Percentiles rank a stretch among this genome's conserved stretches.
Conservation (phyloP, 2,329 filamentous ascomycete species). For the Ceratocystis ficicola region DNA sequence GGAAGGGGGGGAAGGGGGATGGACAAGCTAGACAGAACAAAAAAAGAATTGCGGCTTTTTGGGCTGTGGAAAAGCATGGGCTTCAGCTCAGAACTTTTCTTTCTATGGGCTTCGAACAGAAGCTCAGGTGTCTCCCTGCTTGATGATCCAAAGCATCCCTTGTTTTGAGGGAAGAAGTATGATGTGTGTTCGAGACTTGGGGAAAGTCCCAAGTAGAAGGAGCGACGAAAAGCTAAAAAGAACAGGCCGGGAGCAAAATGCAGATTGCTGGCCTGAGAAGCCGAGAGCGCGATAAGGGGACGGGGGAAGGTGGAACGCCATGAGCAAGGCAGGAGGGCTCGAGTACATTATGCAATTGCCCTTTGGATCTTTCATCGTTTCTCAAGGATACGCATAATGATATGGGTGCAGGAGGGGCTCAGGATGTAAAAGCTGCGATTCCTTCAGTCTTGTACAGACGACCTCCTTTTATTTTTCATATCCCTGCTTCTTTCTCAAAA, state of each 20-base stretch:
- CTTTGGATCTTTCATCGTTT: not conserved
- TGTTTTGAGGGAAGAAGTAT: not conserved
- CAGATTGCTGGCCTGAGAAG: too few species aligned
- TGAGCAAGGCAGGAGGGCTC: not conserved
- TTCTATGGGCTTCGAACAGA: conserved; percentile 4
- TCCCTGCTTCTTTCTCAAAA: not conserved
- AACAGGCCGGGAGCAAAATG: not conserved
- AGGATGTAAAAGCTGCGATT: not conserved
- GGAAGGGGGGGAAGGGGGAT: not conserved
- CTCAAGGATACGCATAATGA: not conserved
- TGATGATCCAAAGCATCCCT: not conserved
- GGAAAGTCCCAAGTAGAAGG: not conserved
- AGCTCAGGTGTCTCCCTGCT: conserved; percentile 1
- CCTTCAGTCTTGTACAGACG: not conserved
- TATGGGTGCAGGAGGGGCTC: not conserved
- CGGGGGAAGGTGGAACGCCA: not conserved
- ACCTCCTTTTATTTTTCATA: conserved; percentile 3
- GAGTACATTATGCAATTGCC: not conserved
- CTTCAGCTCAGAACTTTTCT: not conserved
- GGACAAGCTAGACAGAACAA: not conserved
- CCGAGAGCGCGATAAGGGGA: too few species aligned
- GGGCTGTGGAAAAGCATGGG: not conserved
- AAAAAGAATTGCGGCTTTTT: not conserved
- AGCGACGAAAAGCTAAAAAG: not conserved
- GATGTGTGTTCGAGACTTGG: not conserved